Evolutionary conservation across 192 early-diverging fungal genomes (phyloP), one percentile per base, ranked within the genome.

Genomic region (Oehlia diaphana): DNA sequence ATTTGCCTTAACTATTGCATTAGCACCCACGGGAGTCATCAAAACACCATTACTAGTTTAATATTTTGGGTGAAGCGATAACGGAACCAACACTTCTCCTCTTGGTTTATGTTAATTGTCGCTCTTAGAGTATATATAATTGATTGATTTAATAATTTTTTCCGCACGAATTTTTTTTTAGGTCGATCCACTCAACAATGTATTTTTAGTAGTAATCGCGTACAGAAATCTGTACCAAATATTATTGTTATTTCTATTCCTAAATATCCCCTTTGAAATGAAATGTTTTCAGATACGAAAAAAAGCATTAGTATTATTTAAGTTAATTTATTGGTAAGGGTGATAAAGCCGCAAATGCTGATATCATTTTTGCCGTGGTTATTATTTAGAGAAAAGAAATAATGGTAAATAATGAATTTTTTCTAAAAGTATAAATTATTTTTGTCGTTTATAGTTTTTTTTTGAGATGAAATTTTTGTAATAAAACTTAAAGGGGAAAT

Each of bases 111-210:
- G 61, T 67, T 67, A 44, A 77, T 53, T 2, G 23, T 67, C 12
- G 76, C 76, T 44, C 42, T 23, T 7, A 68, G 26, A 26, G 26
- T 26, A 26, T 26, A 26, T 26, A 0, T 26, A 26, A 26, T 26
- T 0, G 26, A 26, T 26, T 26, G 26, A 26, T 0, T 26, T 0
- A 31, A 77, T 77, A 33, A 77, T 77, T 68, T 77, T 77, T 77
- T 77, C 63, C 16, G 42, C 65, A 10, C 76, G 63, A 12, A 53
- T 23, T 33, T 68, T 78, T n/a, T 78, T 78, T 78, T 37, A 78
- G 53, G 23, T 78, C 76, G 14, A 50, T 26, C 64, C 37, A 67
- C 42, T 78, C 76, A 9, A 78, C 76, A 13, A 23, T 35, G 69
- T 58, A n/a, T 26, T 50, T 44, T 69, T 69, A 12, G 76, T 66